These are phyloP conservation scores for Beauveria bassiana DNA, from an alignment of 2,329 filamentous ascomycete species.

Conservation along the genomic window DNA sequence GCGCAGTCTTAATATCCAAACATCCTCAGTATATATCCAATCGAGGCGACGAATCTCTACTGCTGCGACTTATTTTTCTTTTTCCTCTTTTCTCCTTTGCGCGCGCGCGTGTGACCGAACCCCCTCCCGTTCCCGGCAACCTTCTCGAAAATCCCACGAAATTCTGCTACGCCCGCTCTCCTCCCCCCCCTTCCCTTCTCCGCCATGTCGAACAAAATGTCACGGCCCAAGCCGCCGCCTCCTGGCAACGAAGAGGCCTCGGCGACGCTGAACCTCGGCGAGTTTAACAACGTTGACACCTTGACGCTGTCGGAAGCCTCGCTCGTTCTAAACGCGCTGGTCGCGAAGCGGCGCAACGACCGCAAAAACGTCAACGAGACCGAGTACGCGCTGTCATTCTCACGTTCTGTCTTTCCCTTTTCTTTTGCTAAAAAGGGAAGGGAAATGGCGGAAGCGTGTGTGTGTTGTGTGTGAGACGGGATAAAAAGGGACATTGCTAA, in stretches of 20 bases:
- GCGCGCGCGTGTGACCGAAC: background rate
- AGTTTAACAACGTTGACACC: constrained; percentile 87
- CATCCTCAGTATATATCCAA: background rate
- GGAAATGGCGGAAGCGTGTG: background rate
- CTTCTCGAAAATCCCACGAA: background rate
- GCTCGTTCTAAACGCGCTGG: constrained; percentile 83
- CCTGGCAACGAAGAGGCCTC: constrained; percentile 84
- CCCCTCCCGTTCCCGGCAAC: background rate
- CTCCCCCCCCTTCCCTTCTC: background rate
- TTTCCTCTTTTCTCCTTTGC: background rate
- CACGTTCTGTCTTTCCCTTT: background rate
- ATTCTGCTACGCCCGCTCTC: background rate
- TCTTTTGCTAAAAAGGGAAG: background rate
- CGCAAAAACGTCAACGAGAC: constrained; percentile 78
- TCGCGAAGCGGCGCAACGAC: constrained; percentile 70
- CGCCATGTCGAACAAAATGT: constrained; percentile 39
- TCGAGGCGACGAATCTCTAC: background rate
- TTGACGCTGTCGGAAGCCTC: constrained; percentile 88
- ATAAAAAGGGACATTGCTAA: background rate
- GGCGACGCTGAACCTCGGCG: constrained; percentile 74
- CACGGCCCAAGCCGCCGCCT: constrained; percentile 59
- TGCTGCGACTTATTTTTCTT: background rate
- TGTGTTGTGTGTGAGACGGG: no score
- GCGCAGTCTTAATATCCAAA: background rate
- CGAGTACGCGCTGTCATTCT: constrained; percentile 49